Evolutionary conservation across 306 rosid species (phyloP), one percentile per base, ranked within the genome.

Genomic region (Prunus davidiana): DNA sequence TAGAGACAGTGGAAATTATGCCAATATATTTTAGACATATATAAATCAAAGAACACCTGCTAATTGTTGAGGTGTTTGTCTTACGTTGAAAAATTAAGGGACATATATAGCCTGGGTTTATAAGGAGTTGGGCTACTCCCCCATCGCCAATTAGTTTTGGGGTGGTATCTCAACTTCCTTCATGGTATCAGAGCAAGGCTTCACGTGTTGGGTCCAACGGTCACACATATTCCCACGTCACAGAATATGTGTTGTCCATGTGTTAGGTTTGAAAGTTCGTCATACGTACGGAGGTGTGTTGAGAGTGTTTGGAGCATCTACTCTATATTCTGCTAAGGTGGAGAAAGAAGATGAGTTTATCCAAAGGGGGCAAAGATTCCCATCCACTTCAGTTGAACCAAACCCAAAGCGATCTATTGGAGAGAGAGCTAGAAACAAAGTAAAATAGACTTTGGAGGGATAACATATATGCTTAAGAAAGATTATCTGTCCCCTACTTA

Each of bases 251-350:
- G 8, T 32, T 34, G 6, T 0, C 41, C 8, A 34, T 1, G 1
- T 34, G 8, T 34, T 34, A 34, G 41, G 0, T 34, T 34, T 34
- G 41, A 5, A 34, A 34, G 0, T 5, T 34, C 8, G 8, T 0
- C 41, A 6, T 34, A 32, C 1, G 1, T 5, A 5, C 7, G 1
- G 38, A 32, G 1, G 38, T 1, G 7, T 32, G 38, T 32, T 32
- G 6, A 32, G 6, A 32, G 6, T 32, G 15, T 60, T 51, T 43
- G 0, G 27, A 43, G 67, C 77, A 73, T 43, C 51, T 56, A 46
- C 34, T 15, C n/a, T 50, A 51, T 8, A 69, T 20, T 65, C 34
- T 41, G 43, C 76, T 72, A 18, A 58, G n/a, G 27, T 72, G 67
- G 66, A 73, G 67, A 73, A 3, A 13, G 12, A 58, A 27, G 68